Base-by-base conservation (phyloP, 2,329 filamentous ascomycete species). In the Fusarium avenaceum region DNA sequence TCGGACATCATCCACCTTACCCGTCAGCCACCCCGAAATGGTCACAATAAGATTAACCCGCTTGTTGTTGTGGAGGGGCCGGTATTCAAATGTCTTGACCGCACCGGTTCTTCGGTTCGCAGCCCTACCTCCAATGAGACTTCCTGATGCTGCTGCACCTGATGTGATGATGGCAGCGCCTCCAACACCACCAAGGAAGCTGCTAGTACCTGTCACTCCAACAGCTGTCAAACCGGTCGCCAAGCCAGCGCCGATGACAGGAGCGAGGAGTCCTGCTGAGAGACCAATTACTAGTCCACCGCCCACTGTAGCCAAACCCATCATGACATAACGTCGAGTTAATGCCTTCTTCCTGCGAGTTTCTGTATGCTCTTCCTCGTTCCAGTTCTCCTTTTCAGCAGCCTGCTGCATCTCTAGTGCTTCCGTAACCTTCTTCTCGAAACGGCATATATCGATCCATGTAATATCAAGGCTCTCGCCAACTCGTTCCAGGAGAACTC, bases 11-110 rank as follows among this genome's bases (percentile, higher is more conserved):
- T 99, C 96, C 53, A 97, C 90, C 76, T 97, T 98, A 74, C 96
- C 96, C 40, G 93, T 97, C 92, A 99, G 96, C 96, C 96, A 99
- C 5, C 96, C 96, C 1, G 95, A 94, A 30, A 99, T 89, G 0
- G 96, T 98, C 39, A 99, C 89, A 67, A 99, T 96, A 30, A 99
- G 86, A 73, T 99, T 98, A 39, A 97, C 92, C 59, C 94, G 87
- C 80, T 99, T 99, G 80, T 98, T 98, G 82, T 99, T 99, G 83
- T 98, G 94, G 45, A 99, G 82, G 8, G 96, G 96, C 44, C 95
- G 89, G 77, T 98, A 99, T 79, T 99, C 96, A 75, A 98, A 99
- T 0, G 96, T 99, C 80, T 90, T 94, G 59, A 99, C 96, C 2
- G 94, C 90, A 15, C 96, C 95, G 2, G 92, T 98, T 71, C 96